Evolutionary conservation across 2,329 filamentous ascomycete genomes (phyloP).

Genomic region (Fusarium sp.): DNA sequence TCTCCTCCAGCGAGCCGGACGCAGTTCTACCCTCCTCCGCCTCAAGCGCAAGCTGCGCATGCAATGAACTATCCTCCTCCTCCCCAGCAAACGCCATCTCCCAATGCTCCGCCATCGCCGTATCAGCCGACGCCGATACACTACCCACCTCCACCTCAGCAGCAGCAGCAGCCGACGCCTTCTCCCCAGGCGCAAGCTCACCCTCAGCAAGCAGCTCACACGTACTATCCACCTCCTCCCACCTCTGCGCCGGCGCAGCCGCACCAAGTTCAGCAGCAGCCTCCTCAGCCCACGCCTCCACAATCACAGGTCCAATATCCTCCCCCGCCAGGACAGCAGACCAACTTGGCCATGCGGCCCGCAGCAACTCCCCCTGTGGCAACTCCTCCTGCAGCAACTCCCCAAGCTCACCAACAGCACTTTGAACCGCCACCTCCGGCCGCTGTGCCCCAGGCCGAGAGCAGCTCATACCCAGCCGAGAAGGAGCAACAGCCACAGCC

Average conservation of each 20-base stretch:
- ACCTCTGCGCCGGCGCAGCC: slow-evolving; percentile 27
- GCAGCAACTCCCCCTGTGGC: slow-evolving; percentile 39
- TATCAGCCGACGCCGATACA: slow-evolving; percentile 39
- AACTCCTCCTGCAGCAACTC: slow-evolving; percentile 41
- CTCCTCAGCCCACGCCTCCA: slow-evolving; percentile 39
- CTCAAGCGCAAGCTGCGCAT: slow-evolving; percentile 49
- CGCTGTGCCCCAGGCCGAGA: slow-evolving; percentile 35
- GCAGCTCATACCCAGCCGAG: slow-evolving; percentile 44
- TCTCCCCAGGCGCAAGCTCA: slow-evolving; percentile 42
- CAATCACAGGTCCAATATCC: slow-evolving; percentile 43
- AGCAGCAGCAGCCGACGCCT: slow-evolving; percentile 33
- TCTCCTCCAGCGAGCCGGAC: slow-evolving; percentile 60
- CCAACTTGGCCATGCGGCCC: slow-evolving; percentile 34
- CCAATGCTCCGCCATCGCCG: slow-evolving; percentile 21
- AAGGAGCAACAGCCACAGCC: slow-evolving; percentile 44
- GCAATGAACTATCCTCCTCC: slow-evolving; percentile 46
- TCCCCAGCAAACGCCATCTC: slow-evolving; percentile 30
- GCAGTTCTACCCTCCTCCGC: slow-evolving; percentile 60
- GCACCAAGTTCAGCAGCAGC: slow-evolving; percentile 37
- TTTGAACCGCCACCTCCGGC: slow-evolving; percentile 44
- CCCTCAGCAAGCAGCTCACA: slow-evolving; percentile 29
- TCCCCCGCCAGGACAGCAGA: slow-evolving; percentile 37
- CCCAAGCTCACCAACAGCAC: slow-evolving; percentile 39
- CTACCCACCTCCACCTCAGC: slow-evolving; percentile 42
- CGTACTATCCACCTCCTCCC: slow-evolving; percentile 37